These are phyloP conservation scores for Cudoniella acicularis DNA, from an alignment of 495 filamentous ascomycete genomes.

Conservation along the genomic window DNA sequence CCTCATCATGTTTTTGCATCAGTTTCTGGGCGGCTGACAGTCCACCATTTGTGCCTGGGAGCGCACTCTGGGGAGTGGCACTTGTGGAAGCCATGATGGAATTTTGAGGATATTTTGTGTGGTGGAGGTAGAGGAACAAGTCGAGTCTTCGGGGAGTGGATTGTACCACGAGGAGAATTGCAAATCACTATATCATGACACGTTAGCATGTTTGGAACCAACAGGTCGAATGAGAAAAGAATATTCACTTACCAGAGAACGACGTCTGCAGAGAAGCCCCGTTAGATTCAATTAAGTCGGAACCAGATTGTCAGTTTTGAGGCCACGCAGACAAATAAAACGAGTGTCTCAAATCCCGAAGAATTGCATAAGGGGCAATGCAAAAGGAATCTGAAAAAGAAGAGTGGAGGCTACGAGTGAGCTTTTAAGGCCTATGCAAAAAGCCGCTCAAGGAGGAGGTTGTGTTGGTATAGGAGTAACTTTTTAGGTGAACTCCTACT, in stretches of 20 bases:
- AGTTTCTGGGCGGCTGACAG: conserved; percentile 69
- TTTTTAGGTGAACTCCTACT: neutral
- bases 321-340: conserved; percentile 23
- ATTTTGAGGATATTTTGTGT: neutral
- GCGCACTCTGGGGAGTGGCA: conserved; percentile 8
- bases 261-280: neutral
- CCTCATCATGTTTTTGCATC: conserved; percentile 68
- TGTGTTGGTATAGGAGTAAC: conserved; percentile 1
- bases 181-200: neutral
- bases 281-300: conserved; percentile 5
- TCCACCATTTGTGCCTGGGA: conserved; percentile 31
- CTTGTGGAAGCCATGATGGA: conserved; percentile 21
- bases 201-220: too few species aligned
- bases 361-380: conserved; percentile 21
- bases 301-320: conserved; percentile 14
- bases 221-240: neutral
- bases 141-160: neutral
- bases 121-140: neutral
- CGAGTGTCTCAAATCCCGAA: conserved; percentile 13
- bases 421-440: conserved; percentile 20
- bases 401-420: conserved; percentile 15
- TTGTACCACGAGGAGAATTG: neutral
- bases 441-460: conserved; percentile 17
- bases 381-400: conserved; percentile 8
- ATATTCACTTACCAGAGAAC: neutral